Evolutionary conservation across 257 asterid species (phyloP).

Genomic region (Thymus mandschuricus): DNA sequence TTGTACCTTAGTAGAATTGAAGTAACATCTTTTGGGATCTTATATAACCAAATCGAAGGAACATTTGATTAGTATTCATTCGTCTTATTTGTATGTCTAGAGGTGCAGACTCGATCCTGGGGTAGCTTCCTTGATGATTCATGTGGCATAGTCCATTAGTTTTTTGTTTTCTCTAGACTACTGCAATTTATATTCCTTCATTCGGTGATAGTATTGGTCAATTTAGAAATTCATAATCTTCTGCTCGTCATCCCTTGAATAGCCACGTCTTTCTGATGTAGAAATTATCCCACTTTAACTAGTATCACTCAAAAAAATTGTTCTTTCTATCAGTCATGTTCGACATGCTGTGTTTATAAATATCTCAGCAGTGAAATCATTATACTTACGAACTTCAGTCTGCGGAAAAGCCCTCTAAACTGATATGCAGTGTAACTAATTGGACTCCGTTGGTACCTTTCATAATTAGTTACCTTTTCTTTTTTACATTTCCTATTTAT

Average conservation of each 20-base stretch:
- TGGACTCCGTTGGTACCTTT: constrained; percentile 21
- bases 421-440: background rate
- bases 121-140: constrained; percentile 2
- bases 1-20: background rate
- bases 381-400: background rate
- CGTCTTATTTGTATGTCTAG: background rate
- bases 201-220: background rate
- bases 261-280: background rate
- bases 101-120: background rate
- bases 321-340: background rate
- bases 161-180: background rate
- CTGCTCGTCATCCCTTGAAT: background rate
- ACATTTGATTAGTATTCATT: background rate
- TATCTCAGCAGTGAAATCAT: constrained; percentile 1
- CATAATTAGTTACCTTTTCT: constrained; percentile 20
- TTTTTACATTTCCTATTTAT: constrained; percentile 19
- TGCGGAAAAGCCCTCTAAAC: background rate
- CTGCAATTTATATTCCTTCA: background rate
- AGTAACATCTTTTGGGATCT: background rate
- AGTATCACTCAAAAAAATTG: background rate
- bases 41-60: background rate
- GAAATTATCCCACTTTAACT: background rate
- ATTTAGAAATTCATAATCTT: background rate
- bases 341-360: background rate
- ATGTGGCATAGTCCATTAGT: background rate